Percentiles rank a stretch among this genome's conserved stretches.
These are phyloP conservation scores for Cystofilobasidium ferigula DNA, from an alignment of 768 basidiomycete species.

Conservation along the genomic window DNA sequence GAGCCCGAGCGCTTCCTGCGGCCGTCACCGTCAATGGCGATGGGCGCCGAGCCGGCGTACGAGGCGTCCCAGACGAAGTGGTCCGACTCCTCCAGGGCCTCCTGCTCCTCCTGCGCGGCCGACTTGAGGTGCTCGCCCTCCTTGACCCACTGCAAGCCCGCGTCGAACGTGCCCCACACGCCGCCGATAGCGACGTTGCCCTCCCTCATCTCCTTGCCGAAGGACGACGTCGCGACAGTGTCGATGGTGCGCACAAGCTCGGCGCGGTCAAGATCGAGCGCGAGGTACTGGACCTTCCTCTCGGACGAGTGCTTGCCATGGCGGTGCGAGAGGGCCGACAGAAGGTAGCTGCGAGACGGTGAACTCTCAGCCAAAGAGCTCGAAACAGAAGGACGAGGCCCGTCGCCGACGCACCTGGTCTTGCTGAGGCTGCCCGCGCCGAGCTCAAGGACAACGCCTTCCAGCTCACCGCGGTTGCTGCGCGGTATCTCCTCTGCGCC, in stretches of 20 bases:
- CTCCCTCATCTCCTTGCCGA: slow-evolving; percentile 46
- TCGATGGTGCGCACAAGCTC: slow-evolving; percentile 72
- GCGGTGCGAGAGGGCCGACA: slow-evolving; percentile 45
- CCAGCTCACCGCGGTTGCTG: background rate
- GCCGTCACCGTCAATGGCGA: background rate
- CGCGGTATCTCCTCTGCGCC: background rate
- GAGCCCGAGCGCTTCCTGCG: background rate
- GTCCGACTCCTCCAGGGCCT: background rate
- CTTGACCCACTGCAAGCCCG: slow-evolving; percentile 67
- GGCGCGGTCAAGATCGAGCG: slow-evolving; percentile 79
- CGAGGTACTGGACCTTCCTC: slow-evolving; percentile 60
- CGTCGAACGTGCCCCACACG: slow-evolving; percentile 82
- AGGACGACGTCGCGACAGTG: slow-evolving; percentile 46
- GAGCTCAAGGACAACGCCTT: slow-evolving; percentile 22
- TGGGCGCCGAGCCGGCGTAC: background rate
- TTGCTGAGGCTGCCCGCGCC: slow-evolving; percentile 23
- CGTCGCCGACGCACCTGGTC: slow-evolving; percentile 14
- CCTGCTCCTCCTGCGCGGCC: background rate
- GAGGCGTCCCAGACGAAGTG: background rate
- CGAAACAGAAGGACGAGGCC: background rate
- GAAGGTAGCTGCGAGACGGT: slow-evolving; percentile 53
- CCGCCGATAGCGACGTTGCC: slow-evolving; percentile 73
- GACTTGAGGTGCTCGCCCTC: slow-evolving; percentile 43
- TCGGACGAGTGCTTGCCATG: slow-evolving; percentile 30
- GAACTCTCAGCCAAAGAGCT: background rate